Percentiles rank a stretch among this genome's conserved stretches.
These are phyloP conservation scores for Kazachstania sp. DNA, from an alignment of 1,139 yeast species.

Conservation along the genomic window DNA sequence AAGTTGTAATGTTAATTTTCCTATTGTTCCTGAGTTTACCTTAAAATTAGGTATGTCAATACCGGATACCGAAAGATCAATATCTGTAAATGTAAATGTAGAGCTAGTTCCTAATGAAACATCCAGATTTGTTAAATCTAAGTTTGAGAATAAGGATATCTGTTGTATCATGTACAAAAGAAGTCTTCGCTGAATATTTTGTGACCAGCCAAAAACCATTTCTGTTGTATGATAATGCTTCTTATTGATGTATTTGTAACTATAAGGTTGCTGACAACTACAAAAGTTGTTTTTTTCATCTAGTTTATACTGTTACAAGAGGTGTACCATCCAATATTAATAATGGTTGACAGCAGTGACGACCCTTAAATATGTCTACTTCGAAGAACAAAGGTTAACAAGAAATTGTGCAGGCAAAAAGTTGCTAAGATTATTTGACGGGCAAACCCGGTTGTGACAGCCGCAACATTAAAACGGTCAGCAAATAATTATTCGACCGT, in stretches of 20 bases:
- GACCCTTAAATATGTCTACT: background rate
- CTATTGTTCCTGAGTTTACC: constrained; percentile 55
- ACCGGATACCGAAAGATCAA: constrained; percentile 65
- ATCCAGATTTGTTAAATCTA: constrained; percentile 72
- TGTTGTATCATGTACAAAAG: constrained; percentile 73
- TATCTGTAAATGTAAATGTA: constrained; percentile 49
- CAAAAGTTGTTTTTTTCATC: too few species aligned
- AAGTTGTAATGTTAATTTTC: constrained; percentile 42
- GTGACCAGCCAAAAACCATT: constrained; percentile 76
- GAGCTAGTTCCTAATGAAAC: constrained; percentile 59
- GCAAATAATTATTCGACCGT: too few species aligned
- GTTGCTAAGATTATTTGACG: too few species aligned
- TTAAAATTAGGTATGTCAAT: constrained; percentile 61
- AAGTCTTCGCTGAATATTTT: constrained; percentile 71
- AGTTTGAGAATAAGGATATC: constrained; percentile 71
- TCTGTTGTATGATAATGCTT: background rate
- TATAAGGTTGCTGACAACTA: background rate
- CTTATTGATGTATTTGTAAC: background rate
- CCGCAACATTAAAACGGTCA: too few species aligned
- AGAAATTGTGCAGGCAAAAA: background rate
- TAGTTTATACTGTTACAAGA: background rate
- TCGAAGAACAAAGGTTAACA: background rate
- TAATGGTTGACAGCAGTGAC: background rate
- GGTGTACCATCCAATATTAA: background rate
- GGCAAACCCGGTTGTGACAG: too few species aligned